Percentiles rank a stretch among this genome's conserved stretches.
These are phyloP conservation scores for Candida wancherniae DNA, from an alignment of 805 yeast species.

Conservation along the genomic window DNA sequence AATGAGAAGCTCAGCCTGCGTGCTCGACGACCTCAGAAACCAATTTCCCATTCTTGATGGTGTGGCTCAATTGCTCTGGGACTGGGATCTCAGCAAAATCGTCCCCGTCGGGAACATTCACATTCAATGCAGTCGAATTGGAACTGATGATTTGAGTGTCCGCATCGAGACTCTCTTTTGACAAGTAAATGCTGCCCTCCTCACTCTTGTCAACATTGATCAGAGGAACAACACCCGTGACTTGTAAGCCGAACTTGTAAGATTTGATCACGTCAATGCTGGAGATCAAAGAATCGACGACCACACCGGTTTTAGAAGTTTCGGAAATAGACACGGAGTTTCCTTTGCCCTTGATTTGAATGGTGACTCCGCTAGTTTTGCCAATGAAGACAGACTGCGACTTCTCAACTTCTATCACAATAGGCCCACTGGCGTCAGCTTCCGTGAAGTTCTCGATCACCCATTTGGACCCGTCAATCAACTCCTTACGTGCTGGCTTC, in stretches of 20 bases:
- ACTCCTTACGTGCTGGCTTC: conserved; percentile 52
- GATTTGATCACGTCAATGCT: conserved; percentile 87
- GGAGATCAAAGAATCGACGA: conserved; percentile 79
- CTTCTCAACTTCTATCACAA: conserved; percentile 71
- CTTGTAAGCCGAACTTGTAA: conserved; percentile 76
- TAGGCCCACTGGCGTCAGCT: conserved; percentile 43
- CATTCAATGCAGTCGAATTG: conserved; percentile 77
- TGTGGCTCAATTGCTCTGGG: conserved; percentile 89
- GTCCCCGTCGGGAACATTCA: conserved; percentile 73
- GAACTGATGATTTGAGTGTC: conserved; percentile 71
- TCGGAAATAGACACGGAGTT: conserved; percentile 80
- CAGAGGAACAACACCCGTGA: conserved; percentile 76
- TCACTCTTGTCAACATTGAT: conserved; percentile 86
- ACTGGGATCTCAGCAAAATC: conserved; percentile 78
- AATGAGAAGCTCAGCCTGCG: conserved; percentile 46
- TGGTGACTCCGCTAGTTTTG: conserved; percentile 64
- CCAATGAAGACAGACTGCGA: conserved; percentile 89
- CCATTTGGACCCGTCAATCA: conserved; percentile 83
- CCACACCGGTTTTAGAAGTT: conserved; percentile 66
- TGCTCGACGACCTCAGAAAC: conserved; percentile 75
- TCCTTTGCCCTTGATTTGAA: conserved; percentile 86
- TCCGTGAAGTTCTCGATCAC: conserved; percentile 72
- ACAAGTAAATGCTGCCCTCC: conserved; percentile 75
- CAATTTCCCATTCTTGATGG: conserved; percentile 56
- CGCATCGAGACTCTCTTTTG: conserved; percentile 63